A percentile compares a stretch with the other conserved stretches of the same genome.
These are phyloP conservation scores for Russula sp. DNA, from an alignment of 768 basidiomycete species.

Conservation along the genomic window DNA sequence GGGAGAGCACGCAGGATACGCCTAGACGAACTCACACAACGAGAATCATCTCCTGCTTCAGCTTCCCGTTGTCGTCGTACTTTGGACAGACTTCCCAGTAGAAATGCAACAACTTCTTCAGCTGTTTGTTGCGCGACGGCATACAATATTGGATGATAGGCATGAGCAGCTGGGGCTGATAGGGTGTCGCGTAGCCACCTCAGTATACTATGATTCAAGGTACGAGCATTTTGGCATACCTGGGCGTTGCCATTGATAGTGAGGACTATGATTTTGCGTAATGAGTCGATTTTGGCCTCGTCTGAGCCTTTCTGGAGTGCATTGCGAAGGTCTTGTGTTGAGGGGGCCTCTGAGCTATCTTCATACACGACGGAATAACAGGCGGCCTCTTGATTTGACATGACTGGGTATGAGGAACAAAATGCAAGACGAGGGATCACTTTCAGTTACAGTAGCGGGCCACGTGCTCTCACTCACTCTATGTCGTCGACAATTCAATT, in stretches of 20 bases:
- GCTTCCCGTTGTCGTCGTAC: constrained; percentile 92
- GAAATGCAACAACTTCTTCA: constrained; percentile 95
- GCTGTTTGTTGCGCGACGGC: constrained; percentile 90
- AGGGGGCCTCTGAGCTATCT: constrained; percentile 67
- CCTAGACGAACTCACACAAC: constrained; percentile 70
- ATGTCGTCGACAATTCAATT: constrained; percentile 54
- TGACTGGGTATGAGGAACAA: constrained; percentile 25
- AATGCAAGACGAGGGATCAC: neutral
- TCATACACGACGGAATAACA: constrained; percentile 82
- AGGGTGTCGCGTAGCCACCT: neutral
- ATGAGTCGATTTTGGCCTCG: constrained; percentile 94
- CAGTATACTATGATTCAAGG: constrained; percentile 1
- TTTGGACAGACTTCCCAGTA: constrained; percentile 99
- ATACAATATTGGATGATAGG: constrained; percentile 97
- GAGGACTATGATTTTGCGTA: constrained; percentile 88
- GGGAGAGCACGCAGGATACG: constrained; percentile 18
- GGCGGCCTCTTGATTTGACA: constrained; percentile 51
- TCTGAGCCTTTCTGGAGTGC: constrained; percentile 93
- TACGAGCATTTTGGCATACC: constrained; percentile 45
- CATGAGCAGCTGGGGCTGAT: constrained; percentile 89
- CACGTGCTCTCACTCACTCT: constrained; percentile 13
- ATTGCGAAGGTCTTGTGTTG: constrained; percentile 76
- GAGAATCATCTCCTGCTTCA: constrained; percentile 99
- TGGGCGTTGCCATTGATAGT: constrained; percentile 95
- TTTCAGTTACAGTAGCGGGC: constrained; percentile 8